Percentiles rank a stretch among this genome's conserved stretches.
Conservation (phyloP, 768 basidiomycete species). For the Pisolithus orientalis region DNA sequence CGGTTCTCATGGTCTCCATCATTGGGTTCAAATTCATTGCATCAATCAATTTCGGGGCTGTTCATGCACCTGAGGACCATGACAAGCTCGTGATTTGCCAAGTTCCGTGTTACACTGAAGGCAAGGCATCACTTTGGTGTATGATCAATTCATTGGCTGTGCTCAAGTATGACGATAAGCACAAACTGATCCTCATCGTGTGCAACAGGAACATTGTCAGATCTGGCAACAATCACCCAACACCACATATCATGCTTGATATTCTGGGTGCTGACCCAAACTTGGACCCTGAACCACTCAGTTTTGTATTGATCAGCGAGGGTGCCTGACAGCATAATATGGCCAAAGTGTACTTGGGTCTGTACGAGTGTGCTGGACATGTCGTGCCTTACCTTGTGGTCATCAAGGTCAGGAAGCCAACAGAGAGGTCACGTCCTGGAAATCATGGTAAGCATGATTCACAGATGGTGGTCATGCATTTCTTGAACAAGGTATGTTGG, state of each 20-base stretch:
- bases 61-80: constrained; percentile 86
- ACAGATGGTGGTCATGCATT: constrained; percentile 94
- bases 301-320: constrained; percentile 90
- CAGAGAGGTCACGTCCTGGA: constrained; percentile 91
- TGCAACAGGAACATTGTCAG: constrained; percentile 99
- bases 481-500: constrained; percentile 81
- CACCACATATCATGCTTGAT: constrained; percentile 93
- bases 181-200: constrained; percentile 86
- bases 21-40: constrained; percentile 96
- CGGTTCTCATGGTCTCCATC: constrained; percentile 87
- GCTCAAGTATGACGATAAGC: constrained; percentile 97
- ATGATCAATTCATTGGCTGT: constrained; percentile 94
- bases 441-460: constrained; percentile 98
- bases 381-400: constrained; percentile 93
- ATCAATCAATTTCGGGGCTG: constrained; percentile 74
- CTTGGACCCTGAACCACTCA: constrained; percentile 84
- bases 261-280: constrained; percentile 93
- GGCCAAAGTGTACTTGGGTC: constrained; percentile 94
- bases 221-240: constrained; percentile 92
- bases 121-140: constrained; percentile 71
- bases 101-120: constrained; percentile 98
- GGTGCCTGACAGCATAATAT: constrained; percentile 96
- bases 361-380: constrained; percentile 91
- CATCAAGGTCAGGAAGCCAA: constrained; percentile 89
- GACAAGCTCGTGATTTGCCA: constrained; percentile 97